A percentile compares a stretch with the other conserved stretches of the same genome.
Conservation (phyloP, 768 basidiomycete genomes). For the Trametes coccinea region DNA sequence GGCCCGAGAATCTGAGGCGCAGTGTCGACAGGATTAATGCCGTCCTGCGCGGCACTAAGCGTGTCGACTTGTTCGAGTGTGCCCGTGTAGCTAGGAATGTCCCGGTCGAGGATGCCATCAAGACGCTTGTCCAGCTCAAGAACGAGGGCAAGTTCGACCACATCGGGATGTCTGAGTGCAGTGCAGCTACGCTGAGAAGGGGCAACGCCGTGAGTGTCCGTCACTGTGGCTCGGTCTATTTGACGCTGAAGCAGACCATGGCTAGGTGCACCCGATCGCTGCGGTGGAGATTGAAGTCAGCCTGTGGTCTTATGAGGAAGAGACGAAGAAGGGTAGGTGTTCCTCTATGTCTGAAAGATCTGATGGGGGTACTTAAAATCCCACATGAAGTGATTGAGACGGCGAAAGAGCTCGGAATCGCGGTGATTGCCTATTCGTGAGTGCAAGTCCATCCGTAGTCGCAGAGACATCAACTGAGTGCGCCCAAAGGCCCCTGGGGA, state of each 20-base stretch:
- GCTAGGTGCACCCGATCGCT: constrained; percentile 53
- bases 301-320: constrained; percentile 56
- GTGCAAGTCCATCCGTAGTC: constrained; percentile 12
- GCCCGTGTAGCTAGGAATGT: constrained; percentile 47
- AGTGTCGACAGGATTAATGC: constrained; percentile 48
- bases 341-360: no score
- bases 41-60: constrained; percentile 51
- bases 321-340: constrained; percentile 44
- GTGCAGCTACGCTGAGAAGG: constrained; percentile 44
- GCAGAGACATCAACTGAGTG: not conserved
- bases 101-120: constrained; percentile 47
- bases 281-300: constrained; percentile 70
- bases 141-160: constrained; percentile 59
- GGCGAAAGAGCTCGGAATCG: constrained; percentile 54
- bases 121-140: constrained; percentile 44
- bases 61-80: constrained; percentile 59
- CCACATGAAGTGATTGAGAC: constrained; percentile 46
- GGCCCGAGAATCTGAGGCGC: constrained; percentile 44
- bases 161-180: constrained; percentile 60
- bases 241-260: not conserved
- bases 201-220: constrained; percentile 39
- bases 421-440: constrained; percentile 62
- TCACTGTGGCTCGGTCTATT: not conserved
- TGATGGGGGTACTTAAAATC: not conserved
- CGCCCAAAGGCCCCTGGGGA: constrained; percentile 48